Evolutionary conservation across 176 grass and related monocot species (phyloP).

Genomic region (Rhynchospora breviuscula): DNA sequence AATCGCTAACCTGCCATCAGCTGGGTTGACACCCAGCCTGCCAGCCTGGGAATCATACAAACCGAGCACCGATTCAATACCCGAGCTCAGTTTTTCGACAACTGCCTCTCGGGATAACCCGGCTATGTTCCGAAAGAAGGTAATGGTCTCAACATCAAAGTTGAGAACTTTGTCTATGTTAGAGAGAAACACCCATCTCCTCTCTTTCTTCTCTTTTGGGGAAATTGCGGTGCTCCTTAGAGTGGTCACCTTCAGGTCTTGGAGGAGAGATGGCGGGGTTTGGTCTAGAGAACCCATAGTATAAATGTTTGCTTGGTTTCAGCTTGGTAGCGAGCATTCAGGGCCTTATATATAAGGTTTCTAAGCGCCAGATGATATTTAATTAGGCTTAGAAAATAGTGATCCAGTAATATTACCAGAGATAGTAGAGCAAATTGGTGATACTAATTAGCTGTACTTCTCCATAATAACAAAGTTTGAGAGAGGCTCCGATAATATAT

Average conservation of each 20-base stretch:
- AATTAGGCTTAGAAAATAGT: background rate
- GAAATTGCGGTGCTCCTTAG: background rate
- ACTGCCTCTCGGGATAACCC: constrained; percentile 6
- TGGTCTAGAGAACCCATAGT: constrained; percentile 6
- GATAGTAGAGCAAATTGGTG: background rate
- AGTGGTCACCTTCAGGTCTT: background rate
- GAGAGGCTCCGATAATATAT: background rate
- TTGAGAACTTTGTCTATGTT: constrained; percentile 28
- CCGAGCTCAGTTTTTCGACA: background rate
- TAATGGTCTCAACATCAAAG: constrained; percentile 13
- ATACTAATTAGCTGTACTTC: background rate
- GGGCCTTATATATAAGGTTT: constrained; percentile 4
- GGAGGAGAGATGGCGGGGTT: background rate
- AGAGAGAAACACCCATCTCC: constrained; percentile 12
- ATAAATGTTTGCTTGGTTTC: background rate
- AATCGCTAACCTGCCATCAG: background rate
- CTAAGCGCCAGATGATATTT: background rate
- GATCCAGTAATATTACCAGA: background rate
- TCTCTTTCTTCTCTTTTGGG: constrained; percentile 19
- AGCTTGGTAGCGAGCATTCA: background rate
- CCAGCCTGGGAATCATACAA: background rate
- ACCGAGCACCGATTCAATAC: background rate
- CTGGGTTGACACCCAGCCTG: background rate
- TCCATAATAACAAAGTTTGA: background rate
- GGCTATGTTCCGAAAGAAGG: constrained; percentile 1